Percentiles rank a stretch among this genome's conserved stretches.
phyloP scores from a whole-genome alignment of 2,329 filamentous ascomycete species.

The Fusarium sulawesiense region DNA sequence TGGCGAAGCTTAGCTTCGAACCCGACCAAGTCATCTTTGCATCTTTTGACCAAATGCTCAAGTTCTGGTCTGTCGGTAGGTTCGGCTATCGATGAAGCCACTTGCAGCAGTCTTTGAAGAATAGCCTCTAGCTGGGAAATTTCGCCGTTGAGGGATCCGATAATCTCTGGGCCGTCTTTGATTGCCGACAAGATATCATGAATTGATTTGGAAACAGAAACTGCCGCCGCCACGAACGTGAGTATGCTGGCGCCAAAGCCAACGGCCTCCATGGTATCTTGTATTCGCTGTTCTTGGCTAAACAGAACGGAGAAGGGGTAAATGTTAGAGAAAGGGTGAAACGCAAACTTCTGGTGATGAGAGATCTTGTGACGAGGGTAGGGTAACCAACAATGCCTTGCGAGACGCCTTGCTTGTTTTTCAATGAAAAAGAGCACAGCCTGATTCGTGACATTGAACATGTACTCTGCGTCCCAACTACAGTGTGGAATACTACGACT shows the following conservation, averaged over 20 bases:
- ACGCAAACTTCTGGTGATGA: too few species aligned
- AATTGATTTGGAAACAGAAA: background rate
- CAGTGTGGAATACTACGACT: too few species aligned
- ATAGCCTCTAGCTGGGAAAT: background rate
- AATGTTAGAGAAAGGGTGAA: too few species aligned
- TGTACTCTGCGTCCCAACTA: too few species aligned
- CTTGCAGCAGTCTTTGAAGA: accelerated
- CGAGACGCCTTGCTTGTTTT: too few species aligned
- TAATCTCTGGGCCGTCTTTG: background rate
- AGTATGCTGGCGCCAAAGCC: background rate
- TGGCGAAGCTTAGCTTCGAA: accelerated
- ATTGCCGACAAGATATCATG: background rate
- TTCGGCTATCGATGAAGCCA: background rate
- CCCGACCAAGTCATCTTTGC: accelerated
- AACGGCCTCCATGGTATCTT: background rate
- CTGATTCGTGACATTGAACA: too few species aligned
- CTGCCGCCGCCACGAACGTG: background rate
- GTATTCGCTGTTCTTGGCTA: too few species aligned
- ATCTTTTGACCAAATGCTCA: accelerated
- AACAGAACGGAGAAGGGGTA: too few species aligned
- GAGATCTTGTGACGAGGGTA: too few species aligned
- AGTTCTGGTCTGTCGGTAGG: background rate
- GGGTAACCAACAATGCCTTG: too few species aligned
- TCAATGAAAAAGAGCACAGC: too few species aligned
- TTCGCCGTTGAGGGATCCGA: accelerated